Evolutionary conservation across 2,329 filamentous ascomycete genomes (phyloP).

Genomic region (Arthrinium puccinioides): DNA sequence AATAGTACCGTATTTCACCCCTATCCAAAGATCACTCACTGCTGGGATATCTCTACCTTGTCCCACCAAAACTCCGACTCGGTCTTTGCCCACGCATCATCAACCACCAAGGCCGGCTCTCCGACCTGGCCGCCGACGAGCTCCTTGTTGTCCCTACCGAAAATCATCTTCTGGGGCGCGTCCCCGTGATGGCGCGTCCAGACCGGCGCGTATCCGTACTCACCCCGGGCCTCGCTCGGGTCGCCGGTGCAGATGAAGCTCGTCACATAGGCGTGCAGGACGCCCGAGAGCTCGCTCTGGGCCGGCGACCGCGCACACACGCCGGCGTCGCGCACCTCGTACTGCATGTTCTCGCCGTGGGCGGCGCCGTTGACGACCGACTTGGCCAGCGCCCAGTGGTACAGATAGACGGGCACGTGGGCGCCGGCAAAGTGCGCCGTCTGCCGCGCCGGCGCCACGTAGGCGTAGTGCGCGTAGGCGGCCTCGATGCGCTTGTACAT

Average conservation of each 20-base stretch:
- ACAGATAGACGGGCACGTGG: slow-evolving; percentile 36
- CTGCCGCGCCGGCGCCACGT: slow-evolving; percentile 43
- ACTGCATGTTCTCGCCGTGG: slow-evolving; percentile 40
- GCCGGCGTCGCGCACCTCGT: slow-evolving; percentile 33
- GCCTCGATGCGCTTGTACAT: slow-evolving; percentile 49
- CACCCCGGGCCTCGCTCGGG: slow-evolving; percentile 29
- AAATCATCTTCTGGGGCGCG: slow-evolving; percentile 27
- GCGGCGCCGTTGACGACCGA: slow-evolving; percentile 35
- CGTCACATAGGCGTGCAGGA: slow-evolving; percentile 37
- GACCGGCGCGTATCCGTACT: slow-evolving; percentile 9
- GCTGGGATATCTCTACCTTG: slow-evolving; percentile 29
- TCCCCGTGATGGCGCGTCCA: slow-evolving; percentile 4
- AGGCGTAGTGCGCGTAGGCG: slow-evolving; percentile 48
- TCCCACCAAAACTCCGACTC: slow-evolving; percentile 42
- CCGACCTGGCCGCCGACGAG: slow-evolving; percentile 32
- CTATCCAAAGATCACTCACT: too few relatives aligned
- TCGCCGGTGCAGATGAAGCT: slow-evolving; percentile 40
- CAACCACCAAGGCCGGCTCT: slow-evolving; percentile 25
- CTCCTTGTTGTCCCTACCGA: slow-evolving; percentile 39
- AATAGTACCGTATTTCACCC: too few relatives aligned
- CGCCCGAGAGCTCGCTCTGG: slow-evolving; percentile 33
- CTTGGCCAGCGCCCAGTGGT: slow-evolving; percentile 45
- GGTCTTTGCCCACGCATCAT: slow-evolving; percentile 32
- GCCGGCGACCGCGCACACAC: slow-evolving; percentile 26
- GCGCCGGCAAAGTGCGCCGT: slow-evolving; percentile 35